Conservation (phyloP, 1,284 basidiomycete species). For the Papiliotrema terrestris region DNA sequence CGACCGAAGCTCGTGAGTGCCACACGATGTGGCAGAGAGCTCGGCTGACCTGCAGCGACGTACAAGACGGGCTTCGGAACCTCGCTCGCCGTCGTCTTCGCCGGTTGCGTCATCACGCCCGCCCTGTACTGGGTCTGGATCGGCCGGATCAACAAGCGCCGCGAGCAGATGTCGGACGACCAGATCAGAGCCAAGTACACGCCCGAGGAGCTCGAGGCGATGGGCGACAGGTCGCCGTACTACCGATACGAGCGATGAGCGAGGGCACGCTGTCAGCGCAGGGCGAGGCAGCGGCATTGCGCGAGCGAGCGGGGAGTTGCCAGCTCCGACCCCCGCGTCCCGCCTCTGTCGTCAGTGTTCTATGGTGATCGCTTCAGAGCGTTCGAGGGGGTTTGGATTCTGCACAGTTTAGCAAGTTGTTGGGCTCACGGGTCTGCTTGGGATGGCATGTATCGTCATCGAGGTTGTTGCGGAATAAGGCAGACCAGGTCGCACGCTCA, state of each 20-base stretch:
- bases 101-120: slow-evolving; percentile 16
- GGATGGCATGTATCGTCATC: too few species aligned
- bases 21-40: background rate
- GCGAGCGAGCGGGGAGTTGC: too few species aligned
- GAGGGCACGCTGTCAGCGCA: too few species aligned
- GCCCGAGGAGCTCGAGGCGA: slow-evolving; percentile 17
- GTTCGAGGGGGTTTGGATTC: too few species aligned
- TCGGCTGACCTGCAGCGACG: background rate
- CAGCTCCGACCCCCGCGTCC: too few species aligned
- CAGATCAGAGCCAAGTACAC: slow-evolving; percentile 29
- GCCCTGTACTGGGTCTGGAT: slow-evolving; percentile 15
- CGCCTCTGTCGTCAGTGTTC: too few species aligned
- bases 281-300: too few species aligned
- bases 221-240: slow-evolving; percentile 31
- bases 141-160: slow-evolving; percentile 21
- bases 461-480: too few species aligned
- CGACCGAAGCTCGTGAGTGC: slow-evolving; percentile 26
- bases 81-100: slow-evolving; percentile 22
- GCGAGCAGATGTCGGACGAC: slow-evolving; percentile 22
- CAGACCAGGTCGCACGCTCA: too few species aligned
- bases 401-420: too few species aligned
- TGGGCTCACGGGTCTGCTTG: too few species aligned
- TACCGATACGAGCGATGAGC: slow-evolving; percentile 26
- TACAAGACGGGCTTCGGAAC: slow-evolving; percentile 28
- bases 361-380: too few species aligned